These are phyloP conservation scores for Paspalum vaginatum DNA, from an alignment of 176 grass and related monocot species.

Conservation along the genomic window DNA sequence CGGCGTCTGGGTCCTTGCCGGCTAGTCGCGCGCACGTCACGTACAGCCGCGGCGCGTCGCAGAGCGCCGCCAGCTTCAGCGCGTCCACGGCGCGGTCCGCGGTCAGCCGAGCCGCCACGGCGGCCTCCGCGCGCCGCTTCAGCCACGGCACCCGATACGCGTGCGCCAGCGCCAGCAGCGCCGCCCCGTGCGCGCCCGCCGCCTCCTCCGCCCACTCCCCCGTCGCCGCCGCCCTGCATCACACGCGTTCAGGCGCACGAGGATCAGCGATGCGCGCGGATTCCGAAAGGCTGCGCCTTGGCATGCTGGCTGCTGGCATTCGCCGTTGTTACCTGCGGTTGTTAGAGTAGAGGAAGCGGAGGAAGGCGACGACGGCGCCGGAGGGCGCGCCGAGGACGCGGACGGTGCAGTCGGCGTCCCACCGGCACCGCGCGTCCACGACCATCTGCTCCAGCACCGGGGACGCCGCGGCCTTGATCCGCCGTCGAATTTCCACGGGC, in stretches of 20 bases:
- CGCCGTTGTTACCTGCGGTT: neutral
- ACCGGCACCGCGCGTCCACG: neutral
- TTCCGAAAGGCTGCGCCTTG: neutral
- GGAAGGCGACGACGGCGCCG: constrained; percentile 61
- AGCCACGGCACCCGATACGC: constrained; percentile 66
- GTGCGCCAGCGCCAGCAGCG: constrained; percentile 70
- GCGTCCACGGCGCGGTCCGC: constrained; percentile 55
- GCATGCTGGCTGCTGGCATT: neutral
- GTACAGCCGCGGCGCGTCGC: constrained; percentile 67
- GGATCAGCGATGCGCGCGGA: neutral
- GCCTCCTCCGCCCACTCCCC: constrained; percentile 48
- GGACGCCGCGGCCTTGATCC: constrained; percentile 56
- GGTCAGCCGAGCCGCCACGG: constrained; percentile 50
- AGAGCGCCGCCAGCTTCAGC: constrained; percentile 70
- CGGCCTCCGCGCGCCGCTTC: constrained; percentile 64
- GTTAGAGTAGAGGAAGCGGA: constrained; percentile 57
- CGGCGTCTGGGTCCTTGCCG: constrained; percentile 58
- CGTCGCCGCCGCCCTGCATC: neutral
- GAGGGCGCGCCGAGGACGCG: constrained; percentile 58
- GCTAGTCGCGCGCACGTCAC: constrained; percentile 59
- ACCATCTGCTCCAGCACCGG: constrained; percentile 82
- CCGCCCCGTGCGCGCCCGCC: constrained; percentile 50
- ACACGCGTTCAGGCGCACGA: neutral
- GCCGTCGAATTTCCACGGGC: neutral
- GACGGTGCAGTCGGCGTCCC: constrained; percentile 42